phyloP scores from a whole-genome alignment of 2,329 filamentous ascomycete genomes.

The Eurotiales sp. region DNA sequence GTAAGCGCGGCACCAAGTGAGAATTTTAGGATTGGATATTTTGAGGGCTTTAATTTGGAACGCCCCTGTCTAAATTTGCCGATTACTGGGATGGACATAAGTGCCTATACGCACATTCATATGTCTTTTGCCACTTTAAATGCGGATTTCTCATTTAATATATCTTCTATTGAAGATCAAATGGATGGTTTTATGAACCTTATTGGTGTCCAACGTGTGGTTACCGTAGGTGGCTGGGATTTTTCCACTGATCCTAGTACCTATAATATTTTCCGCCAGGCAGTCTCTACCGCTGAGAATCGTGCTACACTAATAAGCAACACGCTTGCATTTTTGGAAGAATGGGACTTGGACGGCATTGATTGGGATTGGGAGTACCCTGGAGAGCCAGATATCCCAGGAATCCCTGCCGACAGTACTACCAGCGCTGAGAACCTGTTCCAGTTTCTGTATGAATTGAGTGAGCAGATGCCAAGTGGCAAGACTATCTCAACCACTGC shows the following conservation, averaged over 20 bases:
- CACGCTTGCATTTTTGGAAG: constrained; percentile 36
- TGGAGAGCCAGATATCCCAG: constrained; percentile 32
- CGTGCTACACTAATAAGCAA: constrained; percentile 33
- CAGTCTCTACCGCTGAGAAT: constrained; percentile 34
- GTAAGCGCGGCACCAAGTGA: constrained; percentile 5
- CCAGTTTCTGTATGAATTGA: constrained; percentile 26
- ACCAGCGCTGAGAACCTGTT: constrained; percentile 32
- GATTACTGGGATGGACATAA: constrained; percentile 14
- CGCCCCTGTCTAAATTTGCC: constrained; percentile 29
- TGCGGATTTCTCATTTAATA: constrained; percentile 26
- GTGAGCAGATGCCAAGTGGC: constrained; percentile 18
- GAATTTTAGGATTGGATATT: constrained; percentile 26
- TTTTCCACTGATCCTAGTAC: constrained; percentile 36
- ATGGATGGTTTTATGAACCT: constrained; percentile 8
- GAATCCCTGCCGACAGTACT: constrained; percentile 30
- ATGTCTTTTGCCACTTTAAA: constrained; percentile 34
- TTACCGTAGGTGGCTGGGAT: constrained; percentile 44
- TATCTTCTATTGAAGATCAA: constrained; percentile 18
- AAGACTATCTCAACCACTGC: constrained; percentile 20
- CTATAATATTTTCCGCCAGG: constrained; percentile 34
- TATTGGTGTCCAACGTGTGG: constrained; percentile 28
- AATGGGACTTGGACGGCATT: constrained; percentile 39
- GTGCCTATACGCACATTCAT: constrained; percentile 33
- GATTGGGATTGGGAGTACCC: constrained; percentile 42
- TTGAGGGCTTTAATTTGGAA: constrained; percentile 27